phyloP scores from a whole-genome alignment of 2,329 filamentous ascomycete species.

The Cladosporium sp. region DNA sequence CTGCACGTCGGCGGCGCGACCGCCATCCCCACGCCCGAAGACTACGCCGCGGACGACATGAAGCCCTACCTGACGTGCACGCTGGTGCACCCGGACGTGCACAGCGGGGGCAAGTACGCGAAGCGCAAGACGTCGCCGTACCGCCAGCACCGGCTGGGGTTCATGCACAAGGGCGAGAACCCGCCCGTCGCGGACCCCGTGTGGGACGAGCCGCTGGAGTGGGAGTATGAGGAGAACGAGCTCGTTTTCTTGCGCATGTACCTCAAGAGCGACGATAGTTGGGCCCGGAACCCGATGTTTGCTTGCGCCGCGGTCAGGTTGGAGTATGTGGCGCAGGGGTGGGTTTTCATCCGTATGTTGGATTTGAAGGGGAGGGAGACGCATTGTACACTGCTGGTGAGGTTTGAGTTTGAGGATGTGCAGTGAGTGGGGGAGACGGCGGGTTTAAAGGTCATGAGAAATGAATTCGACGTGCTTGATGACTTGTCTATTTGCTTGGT shows the following conservation, averaged over 20 bases:
- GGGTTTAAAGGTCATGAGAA: too few species aligned
- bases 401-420: constrained; percentile 52
- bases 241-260: constrained; percentile 61
- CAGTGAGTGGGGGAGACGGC: background rate
- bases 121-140: constrained; percentile 62
- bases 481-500: too few species aligned
- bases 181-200: constrained; percentile 58
- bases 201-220: constrained; percentile 63
- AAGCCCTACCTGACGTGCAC: constrained; percentile 64
- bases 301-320: constrained; percentile 59
- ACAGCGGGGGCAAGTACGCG: constrained; percentile 43
- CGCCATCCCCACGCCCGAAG: constrained; percentile 53
- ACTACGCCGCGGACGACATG: constrained; percentile 50
- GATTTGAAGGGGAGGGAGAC: constrained; percentile 63
- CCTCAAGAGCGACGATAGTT: constrained; percentile 64
- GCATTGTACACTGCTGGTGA: constrained; percentile 57
- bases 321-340: constrained; percentile 52
- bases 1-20: constrained; percentile 61
- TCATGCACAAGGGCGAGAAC: constrained; percentile 57
- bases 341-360: constrained; percentile 62
- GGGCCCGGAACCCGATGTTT: constrained; percentile 58
- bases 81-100: constrained; percentile 55
- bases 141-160: constrained; percentile 55
- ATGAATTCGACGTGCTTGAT: too few species aligned
- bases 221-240: constrained; percentile 66